Evolutionary conservation across 345 rosid species (phyloP).

Genomic region (Aurinia saxatilis): DNA sequence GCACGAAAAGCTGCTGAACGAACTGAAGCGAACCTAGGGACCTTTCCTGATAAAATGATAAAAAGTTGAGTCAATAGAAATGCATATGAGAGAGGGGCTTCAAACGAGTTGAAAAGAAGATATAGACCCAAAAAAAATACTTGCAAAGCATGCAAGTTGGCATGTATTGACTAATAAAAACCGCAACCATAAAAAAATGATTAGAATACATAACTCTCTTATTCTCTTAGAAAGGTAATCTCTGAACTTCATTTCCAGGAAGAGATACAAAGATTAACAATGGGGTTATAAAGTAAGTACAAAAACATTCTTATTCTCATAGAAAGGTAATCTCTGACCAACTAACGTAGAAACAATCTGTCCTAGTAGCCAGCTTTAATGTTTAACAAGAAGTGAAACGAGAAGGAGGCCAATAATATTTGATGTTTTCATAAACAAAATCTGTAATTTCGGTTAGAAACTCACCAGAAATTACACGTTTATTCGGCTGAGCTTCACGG

Average conservation of each 20-base stretch:
- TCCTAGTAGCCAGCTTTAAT: constrained; percentile 9
- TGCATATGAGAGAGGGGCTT: constrained; percentile 2
- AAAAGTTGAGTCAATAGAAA: background rate
- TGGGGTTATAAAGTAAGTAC: background rate
- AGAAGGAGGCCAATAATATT: background rate
- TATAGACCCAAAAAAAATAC: background rate
- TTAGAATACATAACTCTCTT: background rate
- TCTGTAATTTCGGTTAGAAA: background rate
- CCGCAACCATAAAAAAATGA: background rate
- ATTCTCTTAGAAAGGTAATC: too few relatives aligned
- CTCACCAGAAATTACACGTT: constrained; percentile 37
- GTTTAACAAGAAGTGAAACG: background rate
- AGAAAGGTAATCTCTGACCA: constrained; percentile 6
- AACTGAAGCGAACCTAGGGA: constrained; percentile 55
- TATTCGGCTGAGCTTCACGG: constrained; percentile 11
- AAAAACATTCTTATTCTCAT: background rate
- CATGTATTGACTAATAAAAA: background rate
- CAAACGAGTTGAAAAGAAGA: background rate
- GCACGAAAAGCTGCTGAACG: constrained; percentile 68
- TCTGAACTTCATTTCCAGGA: background rate
- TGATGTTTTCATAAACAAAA: background rate
- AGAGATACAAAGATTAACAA: background rate
- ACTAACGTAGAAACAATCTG: constrained; percentile 6
- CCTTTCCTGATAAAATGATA: constrained; percentile 5
- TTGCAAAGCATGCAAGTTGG: background rate